These are phyloP conservation scores for Arachnopeziza araneosa DNA, from an alignment of 2,329 filamentous ascomycete genomes.

Conservation along the genomic window DNA sequence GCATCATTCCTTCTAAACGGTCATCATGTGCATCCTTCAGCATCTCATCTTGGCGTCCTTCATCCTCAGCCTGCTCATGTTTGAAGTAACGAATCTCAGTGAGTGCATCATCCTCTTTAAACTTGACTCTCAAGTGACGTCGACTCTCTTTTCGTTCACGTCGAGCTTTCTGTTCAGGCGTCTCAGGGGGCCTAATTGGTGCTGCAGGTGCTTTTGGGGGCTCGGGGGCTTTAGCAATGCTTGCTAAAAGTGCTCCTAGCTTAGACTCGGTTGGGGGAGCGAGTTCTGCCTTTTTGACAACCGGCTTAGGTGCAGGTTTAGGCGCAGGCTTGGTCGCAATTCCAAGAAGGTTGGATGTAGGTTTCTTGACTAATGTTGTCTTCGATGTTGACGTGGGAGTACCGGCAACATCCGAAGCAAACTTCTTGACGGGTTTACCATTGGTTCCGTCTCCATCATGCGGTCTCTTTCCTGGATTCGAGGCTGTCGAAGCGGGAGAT, in stretches of 20 bases:
- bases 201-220: conserved; percentile 26
- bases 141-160: conserved; percentile 68
- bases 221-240: conserved; percentile 29
- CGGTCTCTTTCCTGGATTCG: conserved; percentile 26
- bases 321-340: conserved; percentile 25
- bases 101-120: conserved; percentile 62
- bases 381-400: conserved; percentile 22
- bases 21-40: conserved; percentile 68
- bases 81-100: conserved; percentile 64
- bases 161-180: conserved; percentile 59
- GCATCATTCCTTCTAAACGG: conserved; percentile 65
- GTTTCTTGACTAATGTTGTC: conserved; percentile 20
- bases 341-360: conserved; percentile 24
- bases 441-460: conserved; percentile 28
- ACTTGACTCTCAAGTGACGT: conserved; percentile 63
- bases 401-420: conserved; percentile 24
- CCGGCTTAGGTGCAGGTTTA: conserved; percentile 15
- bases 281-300: conserved; percentile 31
- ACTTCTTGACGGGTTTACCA: conserved; percentile 29
- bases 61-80: conserved; percentile 66
- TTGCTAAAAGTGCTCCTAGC: conserved; percentile 29
- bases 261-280: conserved; percentile 29
- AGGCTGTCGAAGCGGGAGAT: conserved; percentile 9
- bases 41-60: conserved; percentile 61
- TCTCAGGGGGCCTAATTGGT: conserved; percentile 45